A percentile compares a stretch with the other conserved stretches of the same genome.
These are phyloP conservation scores for Pachysandra terminalis DNA, from an alignment of 164 flowering plant species.

Conservation along the genomic window DNA sequence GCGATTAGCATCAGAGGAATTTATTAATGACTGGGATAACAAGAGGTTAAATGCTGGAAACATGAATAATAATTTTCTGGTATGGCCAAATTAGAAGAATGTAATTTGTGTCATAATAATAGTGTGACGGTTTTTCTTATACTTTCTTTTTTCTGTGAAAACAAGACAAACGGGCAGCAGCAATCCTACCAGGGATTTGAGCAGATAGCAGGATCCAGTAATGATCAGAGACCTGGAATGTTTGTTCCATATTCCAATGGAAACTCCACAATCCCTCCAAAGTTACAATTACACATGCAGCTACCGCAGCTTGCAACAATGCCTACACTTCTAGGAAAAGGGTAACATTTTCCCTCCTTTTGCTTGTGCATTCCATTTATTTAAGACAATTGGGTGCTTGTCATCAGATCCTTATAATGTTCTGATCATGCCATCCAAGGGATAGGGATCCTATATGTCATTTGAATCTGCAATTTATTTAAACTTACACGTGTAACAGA, in stretches of 20 bases:
- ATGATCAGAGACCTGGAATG: conserved; percentile 30
- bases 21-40: conserved; percentile 68
- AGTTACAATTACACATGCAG: conserved; percentile 43
- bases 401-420: too few relatives aligned
- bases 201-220: conserved; percentile 29
- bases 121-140: background rate
- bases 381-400: background rate
- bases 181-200: conserved; percentile 39
- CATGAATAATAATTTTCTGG: conserved; percentile 35
- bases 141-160: conserved; percentile 8
- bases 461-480: too few relatives aligned
- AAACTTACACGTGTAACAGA: too few relatives aligned
- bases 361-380: background rate
- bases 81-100: conserved; percentile 11
- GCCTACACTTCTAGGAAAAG: conserved; percentile 74
- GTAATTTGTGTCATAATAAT: background rate
- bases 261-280: conserved; percentile 33
- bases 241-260: conserved; percentile 36
- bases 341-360: conserved; percentile 34
- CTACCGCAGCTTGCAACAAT: conserved; percentile 40
- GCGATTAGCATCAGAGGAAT: conserved; percentile 78
- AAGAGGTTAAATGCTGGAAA: conserved; percentile 82
- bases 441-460: too few relatives aligned
- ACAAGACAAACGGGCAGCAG: conserved; percentile 41
- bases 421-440: too few relatives aligned